phyloP scores from a whole-genome alignment of 2,329 filamentous ascomycete species.

The Rhynchosporium secalis region DNA sequence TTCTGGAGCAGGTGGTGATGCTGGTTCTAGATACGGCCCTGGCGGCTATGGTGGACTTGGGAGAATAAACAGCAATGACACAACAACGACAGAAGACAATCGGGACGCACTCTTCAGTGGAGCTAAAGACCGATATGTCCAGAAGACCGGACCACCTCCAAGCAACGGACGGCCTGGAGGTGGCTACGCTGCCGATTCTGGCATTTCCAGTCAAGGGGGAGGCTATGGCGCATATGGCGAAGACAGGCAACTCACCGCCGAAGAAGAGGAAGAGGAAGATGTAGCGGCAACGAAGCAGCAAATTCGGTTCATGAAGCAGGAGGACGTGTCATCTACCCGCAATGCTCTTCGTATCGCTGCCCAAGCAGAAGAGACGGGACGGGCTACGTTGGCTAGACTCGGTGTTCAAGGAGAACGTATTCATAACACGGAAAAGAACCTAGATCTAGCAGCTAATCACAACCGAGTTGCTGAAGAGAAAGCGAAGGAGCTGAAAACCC shows the following conservation, averaged over 20 bases:
- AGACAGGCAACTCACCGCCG: constrained; percentile 76
- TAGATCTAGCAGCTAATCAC: constrained; percentile 77
- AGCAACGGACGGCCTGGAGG: constrained; percentile 31
- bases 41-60: constrained; percentile 64
- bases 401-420: constrained; percentile 78
- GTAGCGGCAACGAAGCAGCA: constrained; percentile 72
- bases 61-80: constrained; percentile 45
- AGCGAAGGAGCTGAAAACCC: constrained; percentile 76
- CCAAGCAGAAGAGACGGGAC: constrained; percentile 69
- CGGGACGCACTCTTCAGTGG: constrained; percentile 62
- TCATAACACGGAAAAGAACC: constrained; percentile 78
- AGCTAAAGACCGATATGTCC: constrained; percentile 40
- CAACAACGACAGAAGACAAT: constrained; percentile 49
- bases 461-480: constrained; percentile 77
- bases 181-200: constrained; percentile 35
- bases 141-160: constrained; percentile 30
- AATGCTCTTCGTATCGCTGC: constrained; percentile 69
- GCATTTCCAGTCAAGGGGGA: constrained; percentile 25
- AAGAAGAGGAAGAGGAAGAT: constrained; percentile 71
- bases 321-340: constrained; percentile 70
- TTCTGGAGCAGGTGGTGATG: constrained; percentile 34
- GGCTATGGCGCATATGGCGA: constrained; percentile 60
- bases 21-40: constrained; percentile 46
- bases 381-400: constrained; percentile 70
- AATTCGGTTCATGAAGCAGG: constrained; percentile 73